phyloP scores from a whole-genome alignment of 768 basidiomycete genomes.

The Tylopilus subfusipes region DNA sequence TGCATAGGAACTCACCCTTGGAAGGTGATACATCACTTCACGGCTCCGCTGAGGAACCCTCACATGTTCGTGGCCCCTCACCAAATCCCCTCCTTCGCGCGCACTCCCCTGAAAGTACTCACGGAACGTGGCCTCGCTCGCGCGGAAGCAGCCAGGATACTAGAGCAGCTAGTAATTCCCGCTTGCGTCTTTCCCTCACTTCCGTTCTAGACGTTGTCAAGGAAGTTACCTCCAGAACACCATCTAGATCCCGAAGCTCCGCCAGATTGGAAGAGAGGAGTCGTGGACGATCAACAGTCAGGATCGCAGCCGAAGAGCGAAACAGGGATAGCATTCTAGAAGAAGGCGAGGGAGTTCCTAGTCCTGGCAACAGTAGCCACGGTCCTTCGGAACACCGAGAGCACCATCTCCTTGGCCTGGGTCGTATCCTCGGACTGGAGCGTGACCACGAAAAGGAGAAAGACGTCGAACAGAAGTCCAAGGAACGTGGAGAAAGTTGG shows the following conservation, averaged over 20 bases:
- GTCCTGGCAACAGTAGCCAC: neutral
- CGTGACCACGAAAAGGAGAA: constrained; percentile 14
- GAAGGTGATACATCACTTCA: constrained; percentile 22
- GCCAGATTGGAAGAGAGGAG: constrained; percentile 35
- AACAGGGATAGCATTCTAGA: neutral
- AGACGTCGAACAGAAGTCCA: constrained; percentile 28
- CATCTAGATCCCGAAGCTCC: constrained; percentile 23
- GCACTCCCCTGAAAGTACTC: constrained; percentile 2
- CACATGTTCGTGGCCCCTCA: neutral
- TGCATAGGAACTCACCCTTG: neutral
- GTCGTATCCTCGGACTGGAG: constrained; percentile 29
- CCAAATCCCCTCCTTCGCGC: neutral
- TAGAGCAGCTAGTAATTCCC: constrained; percentile 9
- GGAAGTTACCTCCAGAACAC: constrained; percentile 15
- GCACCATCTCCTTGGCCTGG: constrained; percentile 30
- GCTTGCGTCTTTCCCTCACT: constrained; percentile 17
- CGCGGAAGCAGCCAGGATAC: neutral
- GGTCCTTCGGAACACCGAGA: constrained; percentile 11
- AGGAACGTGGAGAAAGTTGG: constrained; percentile 56
- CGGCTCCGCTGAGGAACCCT: constrained; percentile 31
- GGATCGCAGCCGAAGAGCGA: constrained; percentile 4
- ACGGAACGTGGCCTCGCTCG: neutral
- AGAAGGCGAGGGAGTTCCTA: neutral
- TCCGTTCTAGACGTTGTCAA: constrained; percentile 19
- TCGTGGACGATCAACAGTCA: constrained; percentile 22